Evolutionary conservation across 805 yeast species (phyloP).

Genomic region (Suhomyces tanzawaensis): DNA sequence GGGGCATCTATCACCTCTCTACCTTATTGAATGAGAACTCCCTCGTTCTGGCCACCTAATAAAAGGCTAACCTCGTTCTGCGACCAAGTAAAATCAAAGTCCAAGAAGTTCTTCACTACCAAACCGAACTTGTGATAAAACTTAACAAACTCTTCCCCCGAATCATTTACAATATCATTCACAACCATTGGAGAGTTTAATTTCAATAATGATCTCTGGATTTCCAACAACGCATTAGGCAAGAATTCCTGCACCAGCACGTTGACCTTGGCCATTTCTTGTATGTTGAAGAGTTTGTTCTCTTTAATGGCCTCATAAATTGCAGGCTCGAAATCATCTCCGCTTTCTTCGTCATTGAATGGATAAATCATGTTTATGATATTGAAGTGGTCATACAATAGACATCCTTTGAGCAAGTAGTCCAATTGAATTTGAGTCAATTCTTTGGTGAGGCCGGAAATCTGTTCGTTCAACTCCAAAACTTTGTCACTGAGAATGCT

Average conservation of each 20-base stretch:
- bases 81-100: slow-evolving; percentile 48
- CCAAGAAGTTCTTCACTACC: slow-evolving; percentile 38
- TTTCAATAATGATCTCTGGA: slow-evolving; percentile 55
- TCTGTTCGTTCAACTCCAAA: slow-evolving; percentile 29
- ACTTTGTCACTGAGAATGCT: slow-evolving; percentile 38
- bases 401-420: slow-evolving; percentile 49
- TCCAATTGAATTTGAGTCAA: slow-evolving; percentile 47
- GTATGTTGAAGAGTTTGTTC: slow-evolving; percentile 52
- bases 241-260: slow-evolving; percentile 47
- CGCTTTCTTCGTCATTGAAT: slow-evolving; percentile 45
- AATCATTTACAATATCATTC: slow-evolving; percentile 50
- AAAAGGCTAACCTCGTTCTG: slow-evolving; percentile 62
- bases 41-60: slow-evolving; percentile 47
- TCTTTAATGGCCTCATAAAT: slow-evolving; percentile 65
- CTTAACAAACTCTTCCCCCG: slow-evolving; percentile 49
- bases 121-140: slow-evolving; percentile 42
- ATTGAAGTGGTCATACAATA: slow-evolving; percentile 58
- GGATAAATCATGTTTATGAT: slow-evolving; percentile 72
- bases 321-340: slow-evolving; percentile 48
- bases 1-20: too few species aligned
- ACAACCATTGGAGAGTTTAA: slow-evolving; percentile 63
- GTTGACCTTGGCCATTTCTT: slow-evolving; percentile 44
- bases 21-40: too few species aligned
- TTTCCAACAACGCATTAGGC: slow-evolving; percentile 60
- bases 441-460: slow-evolving; percentile 35